Evolutionary conservation across 805 yeast genomes (phyloP), one percentile per base, ranked within the genome.

Genomic region (Candida cerambycidarum): DNA sequence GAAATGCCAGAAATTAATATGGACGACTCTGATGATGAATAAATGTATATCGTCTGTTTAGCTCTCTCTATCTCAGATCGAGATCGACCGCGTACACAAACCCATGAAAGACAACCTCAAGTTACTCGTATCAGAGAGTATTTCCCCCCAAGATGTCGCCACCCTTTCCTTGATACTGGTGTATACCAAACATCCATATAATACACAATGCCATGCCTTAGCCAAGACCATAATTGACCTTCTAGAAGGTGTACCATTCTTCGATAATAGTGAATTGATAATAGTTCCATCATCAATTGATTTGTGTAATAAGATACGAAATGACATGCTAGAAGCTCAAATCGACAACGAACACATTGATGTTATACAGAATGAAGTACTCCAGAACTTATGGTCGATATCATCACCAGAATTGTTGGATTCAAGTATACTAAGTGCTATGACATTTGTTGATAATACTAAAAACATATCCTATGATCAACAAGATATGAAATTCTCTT

Each of bases 111-210:
- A 28, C 5, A 37, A 47, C 37, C 42, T 52, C 16, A 53, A 56
- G 41, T 50, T 65, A 19, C 48, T 65, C 10, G 52, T 66, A 24
- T 55, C 70, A 3, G 74, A 69, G 42, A 72, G 63, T 41, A 46
- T 82, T 19, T 75, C 83, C 5, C 80, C 86, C 0, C 72, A 77
- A 43, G 79, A 78, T 48, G 59, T 82, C 0, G 76, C 81, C 1
- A 50, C 80, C 1, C 51, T 80, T 8, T 59, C 73, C 2, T 53
- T 82, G 11, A 66, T 80, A 8, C 32, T 32, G 14, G 33, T 39
- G 6, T 48, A 45, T 28, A 32, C 53, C 67, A 9, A 32, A 12
- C 21, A 32, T 23, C 34, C 41, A 13, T 16, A 3, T 13, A 68
- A 12, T 30, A 17, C 18, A 14, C 30, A 32, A 3, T 5, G 24